Conservation (phyloP, 2,329 filamentous ascomycete species). For the Chrysoporthe cubensis region DNA sequence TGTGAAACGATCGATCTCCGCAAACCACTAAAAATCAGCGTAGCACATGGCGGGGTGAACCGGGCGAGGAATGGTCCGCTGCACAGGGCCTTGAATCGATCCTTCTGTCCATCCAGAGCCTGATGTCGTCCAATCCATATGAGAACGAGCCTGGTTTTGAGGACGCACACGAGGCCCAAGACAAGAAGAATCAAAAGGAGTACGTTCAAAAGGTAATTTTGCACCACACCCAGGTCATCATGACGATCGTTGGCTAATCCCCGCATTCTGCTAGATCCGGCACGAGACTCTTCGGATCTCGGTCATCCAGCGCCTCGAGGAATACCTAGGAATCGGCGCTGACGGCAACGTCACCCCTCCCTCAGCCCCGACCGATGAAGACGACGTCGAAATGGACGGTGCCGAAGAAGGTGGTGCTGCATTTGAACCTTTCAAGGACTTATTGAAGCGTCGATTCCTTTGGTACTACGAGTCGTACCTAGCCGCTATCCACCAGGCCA, state of each 20-base stretch:
- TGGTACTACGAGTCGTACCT: slow-evolving; percentile 96
- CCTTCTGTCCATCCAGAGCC: slow-evolving; percentile 90
- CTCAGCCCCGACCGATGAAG: slow-evolving; percentile 41
- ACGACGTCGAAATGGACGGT: slow-evolving; percentile 55
- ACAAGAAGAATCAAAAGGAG: slow-evolving; percentile 73
- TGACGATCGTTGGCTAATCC: not conserved
- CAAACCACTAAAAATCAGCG: slow-evolving; percentile 17
- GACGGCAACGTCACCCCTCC: slow-evolving; percentile 48
- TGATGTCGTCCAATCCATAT: slow-evolving; percentile 93
- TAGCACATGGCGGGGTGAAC: slow-evolving; percentile 91
- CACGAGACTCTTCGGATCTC: slow-evolving; percentile 89
- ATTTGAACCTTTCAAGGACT: slow-evolving; percentile 87
- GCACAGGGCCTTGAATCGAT: slow-evolving; percentile 95
- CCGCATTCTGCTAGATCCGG: slow-evolving; percentile 64
- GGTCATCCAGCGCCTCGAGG: slow-evolving; percentile 83
- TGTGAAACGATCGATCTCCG: slow-evolving; percentile 25
- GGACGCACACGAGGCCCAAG: slow-evolving; percentile 66
- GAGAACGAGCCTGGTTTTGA: slow-evolving; percentile 97
- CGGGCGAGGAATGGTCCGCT: slow-evolving; percentile 93
- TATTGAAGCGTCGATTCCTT: slow-evolving; percentile 88
- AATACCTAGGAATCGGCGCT: slow-evolving; percentile 68
- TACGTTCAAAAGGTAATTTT: slow-evolving; percentile 79
- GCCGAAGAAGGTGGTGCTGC: slow-evolving; percentile 55
- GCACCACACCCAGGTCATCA: too few species aligned
- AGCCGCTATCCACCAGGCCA: slow-evolving; percentile 68